These are phyloP conservation scores for Choiromyces venosus DNA, from an alignment of 495 filamentous ascomycete species.

Conservation along the genomic window DNA sequence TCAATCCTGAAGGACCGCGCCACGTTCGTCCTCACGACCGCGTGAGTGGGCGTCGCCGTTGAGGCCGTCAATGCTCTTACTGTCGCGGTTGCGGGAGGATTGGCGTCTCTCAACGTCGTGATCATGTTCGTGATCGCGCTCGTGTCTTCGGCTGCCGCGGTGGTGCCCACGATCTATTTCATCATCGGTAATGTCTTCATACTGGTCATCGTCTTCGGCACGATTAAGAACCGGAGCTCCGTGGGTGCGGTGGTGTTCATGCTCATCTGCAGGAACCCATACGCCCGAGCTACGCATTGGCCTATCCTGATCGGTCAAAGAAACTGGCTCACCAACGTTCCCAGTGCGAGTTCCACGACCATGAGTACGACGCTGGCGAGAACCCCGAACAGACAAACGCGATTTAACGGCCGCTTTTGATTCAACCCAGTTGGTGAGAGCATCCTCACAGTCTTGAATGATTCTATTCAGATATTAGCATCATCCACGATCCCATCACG, in stretches of 20 bases:
- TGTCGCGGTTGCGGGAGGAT: constrained; percentile 1
- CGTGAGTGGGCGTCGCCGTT: constrained; percentile 7
- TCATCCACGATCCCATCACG: background rate
- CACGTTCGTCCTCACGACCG: constrained; percentile 19
- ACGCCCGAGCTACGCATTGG: constrained; percentile 70
- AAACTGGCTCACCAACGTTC: constrained; percentile 57
- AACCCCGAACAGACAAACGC: constrained; percentile 76
- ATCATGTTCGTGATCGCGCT: background rate
- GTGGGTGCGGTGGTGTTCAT: constrained; percentile 47
- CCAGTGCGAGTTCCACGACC: constrained; percentile 53
- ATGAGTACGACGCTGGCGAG: constrained; percentile 70
- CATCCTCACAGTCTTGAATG: constrained; percentile 97
- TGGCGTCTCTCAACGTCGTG: constrained; percentile 6
- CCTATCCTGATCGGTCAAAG: constrained; percentile 77
- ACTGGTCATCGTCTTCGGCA: constrained; percentile 57
- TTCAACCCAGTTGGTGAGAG: constrained; percentile 92
- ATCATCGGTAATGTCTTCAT: constrained; percentile 51
- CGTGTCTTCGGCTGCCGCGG: constrained; percentile 10
- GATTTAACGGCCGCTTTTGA: constrained; percentile 82
- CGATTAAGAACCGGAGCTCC: constrained; percentile 31
- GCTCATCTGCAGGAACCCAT: constrained; percentile 80
- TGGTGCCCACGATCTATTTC: constrained; percentile 32
- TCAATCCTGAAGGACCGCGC: constrained; percentile 29
- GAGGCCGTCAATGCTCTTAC: background rate
- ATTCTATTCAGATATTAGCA: constrained; percentile 51